Evolutionary conservation across 352 stramenopile genomes (phyloP), one percentile per base, ranked within the genome.

Genomic region (Phytophthora ohioensis): DNA sequence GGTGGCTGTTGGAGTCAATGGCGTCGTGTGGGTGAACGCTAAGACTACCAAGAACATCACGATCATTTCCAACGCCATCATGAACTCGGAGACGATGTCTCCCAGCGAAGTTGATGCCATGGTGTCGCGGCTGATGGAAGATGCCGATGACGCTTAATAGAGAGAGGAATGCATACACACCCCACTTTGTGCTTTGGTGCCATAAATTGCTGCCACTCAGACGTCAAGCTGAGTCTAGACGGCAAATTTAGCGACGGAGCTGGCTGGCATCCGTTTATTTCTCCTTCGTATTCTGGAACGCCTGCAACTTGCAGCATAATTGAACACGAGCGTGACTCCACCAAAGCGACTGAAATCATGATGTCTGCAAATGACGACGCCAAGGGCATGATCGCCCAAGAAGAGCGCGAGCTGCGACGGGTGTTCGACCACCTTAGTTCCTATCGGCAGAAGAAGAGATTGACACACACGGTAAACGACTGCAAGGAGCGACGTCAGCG

Each of bases 1-100:
- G 78, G 78, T 99, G 61, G 92, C 93, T 52, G 85, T 99, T 41
- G 98, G 98, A 30, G 71, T 98, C 43, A 99, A 99, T 78, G 98
- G 98, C 17, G 77, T 96, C 41, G 85, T 99, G 38, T 99, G 97
- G 97, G 85, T 99, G 15, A 96, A 99, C 74, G 92, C 92, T 17
- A 83, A 81, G 57, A 84, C 82, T n/a, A 84, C 76, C 9, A 90
- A 94, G 68, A 83, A 94, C 64, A 96, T 92, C 41, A 93, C 87
- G 39, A 79, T 97, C 68, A 88, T 97, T 42, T 81, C 79, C 35
- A 98, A 97, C 62, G 90, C 89, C 43, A 91, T 98, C 57, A 83
- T 94, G 59, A 96, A 96, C 71, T 94, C 86, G 7, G 92, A 98
- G 80, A 72, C 77, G 17, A 93, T 88, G 98, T 96, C 80, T 58